Evolutionary conservation across 306 rosid genomes (phyloP), one percentile per base, ranked within the genome.

Genomic region (Purshia tridentata): DNA sequence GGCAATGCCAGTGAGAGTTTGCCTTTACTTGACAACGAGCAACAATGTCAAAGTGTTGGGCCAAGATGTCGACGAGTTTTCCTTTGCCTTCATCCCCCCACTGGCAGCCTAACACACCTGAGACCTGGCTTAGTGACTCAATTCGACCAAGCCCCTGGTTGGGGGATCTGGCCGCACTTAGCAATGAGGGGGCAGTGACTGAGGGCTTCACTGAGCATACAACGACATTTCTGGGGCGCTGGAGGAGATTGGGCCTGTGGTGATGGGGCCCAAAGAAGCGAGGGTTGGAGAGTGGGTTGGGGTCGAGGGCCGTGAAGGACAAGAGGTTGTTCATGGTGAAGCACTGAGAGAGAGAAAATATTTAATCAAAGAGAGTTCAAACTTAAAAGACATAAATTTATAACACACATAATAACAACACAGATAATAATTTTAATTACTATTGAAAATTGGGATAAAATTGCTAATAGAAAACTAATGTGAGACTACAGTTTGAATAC

Each of bases 41-140:
- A 76, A 94, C 99, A 69, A 94, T 69, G 63, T 91, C 84, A 65
- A 94, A 94, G 87, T 94, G 96, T 23, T 85, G 83, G 29, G 96
- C 99, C 83, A 91, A 83, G 85, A 94, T 83, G 49, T 91, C 99
- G 1, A 94, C 98, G 42, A 94, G 93, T 60, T 94, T 94, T 39
- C 99, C 99, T 74, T 94, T 94, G 45, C 99, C 99, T 83, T 94
- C 99, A 65, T 94, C 99, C 1, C 99, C 98, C 97, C 98, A 94
- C 69, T 94, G 99, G 80, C 93, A 84, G 37, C 99, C 97, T 70
- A 91, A 72, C 14, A 94, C 99, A 9, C 93, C 98, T 0, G 99
- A 91, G 0, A 94, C 93, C 77, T 91, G 97, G 62, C 90, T 88
- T 5, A 91, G 86, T 0, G 96, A 84, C 49, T 71, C 96, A 78